Evolutionary conservation across 225 moss, liverwort and hornwort genomes (phyloP).

Genomic region (Neckera pumila): DNA sequence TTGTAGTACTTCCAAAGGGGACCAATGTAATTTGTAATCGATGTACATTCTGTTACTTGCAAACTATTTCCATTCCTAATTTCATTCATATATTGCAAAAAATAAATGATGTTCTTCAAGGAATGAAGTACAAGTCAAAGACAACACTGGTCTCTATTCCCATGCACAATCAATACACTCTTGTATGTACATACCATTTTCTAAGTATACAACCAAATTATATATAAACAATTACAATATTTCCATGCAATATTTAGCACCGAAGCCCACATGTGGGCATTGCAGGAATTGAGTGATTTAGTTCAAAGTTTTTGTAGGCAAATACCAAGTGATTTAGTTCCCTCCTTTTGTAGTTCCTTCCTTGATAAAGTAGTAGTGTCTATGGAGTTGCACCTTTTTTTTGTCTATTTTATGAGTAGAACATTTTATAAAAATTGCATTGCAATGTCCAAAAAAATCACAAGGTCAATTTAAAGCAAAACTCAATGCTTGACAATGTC

Average conservation of each 20-base stretch:
- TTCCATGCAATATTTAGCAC: not conserved
- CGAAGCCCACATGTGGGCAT: not conserved
- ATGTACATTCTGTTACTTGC: not conserved
- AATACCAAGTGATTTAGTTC: not conserved
- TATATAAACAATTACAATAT: not conserved
- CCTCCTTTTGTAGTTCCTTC: not conserved
- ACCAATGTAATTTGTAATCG: not conserved
- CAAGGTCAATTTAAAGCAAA: no score
- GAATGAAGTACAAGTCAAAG: not conserved
- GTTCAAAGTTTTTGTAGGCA: no score
- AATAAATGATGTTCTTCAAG: not conserved
- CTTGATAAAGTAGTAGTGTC: not conserved
- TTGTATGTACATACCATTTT: not conserved
- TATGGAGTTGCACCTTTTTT: not conserved
- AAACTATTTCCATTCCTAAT: not conserved
- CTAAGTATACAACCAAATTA: not conserved
- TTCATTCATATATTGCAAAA: not conserved
- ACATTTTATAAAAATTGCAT: not conserved
- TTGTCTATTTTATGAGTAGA: not conserved
- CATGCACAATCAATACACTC: rapidly evolving
- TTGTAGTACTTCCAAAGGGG: not conserved
- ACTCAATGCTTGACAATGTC: no score
- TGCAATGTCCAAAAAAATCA: not conserved
- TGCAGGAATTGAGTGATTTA: not conserved
- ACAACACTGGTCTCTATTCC: not conserved